Evolutionary conservation across 2,329 filamentous ascomycete species (phyloP), one percentile per base, ranked within the genome.

Genomic region (Oidium heveae): DNA sequence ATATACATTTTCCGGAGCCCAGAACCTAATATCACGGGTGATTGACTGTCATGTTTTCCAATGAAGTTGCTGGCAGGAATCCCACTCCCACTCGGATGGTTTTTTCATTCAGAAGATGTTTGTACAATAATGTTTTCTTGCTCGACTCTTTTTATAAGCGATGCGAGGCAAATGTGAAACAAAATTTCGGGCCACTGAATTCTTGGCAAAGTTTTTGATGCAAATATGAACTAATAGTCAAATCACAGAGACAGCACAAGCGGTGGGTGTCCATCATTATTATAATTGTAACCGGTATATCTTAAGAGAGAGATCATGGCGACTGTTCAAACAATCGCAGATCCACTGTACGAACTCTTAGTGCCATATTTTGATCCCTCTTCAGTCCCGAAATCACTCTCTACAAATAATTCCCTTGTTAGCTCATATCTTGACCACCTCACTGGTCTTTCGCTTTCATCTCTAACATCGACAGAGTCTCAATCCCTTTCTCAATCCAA

Each of bases 401-500:
- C 66, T 34, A 63, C 68, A 52, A 58, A 62, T 52, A 74, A 83
- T 64, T 66, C 72, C 10, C 69, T 72, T 39, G 77, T 77, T 12
- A 70, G 77, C 53, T 72, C 75, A 54, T 98, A 96, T 66, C 78
- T 96, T 50, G 74, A 78, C 57, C 78, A 33, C 32, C 73, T 96
- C 49, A 80, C 84, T 6, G 84, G 84, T 2, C 80, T 93, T 54
- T 79, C 85, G 13, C 74, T 93, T 53, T 73, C 79, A 24, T 77
- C 82, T 37, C 74, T 96, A 54, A 76, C 77, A 53, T 76, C 77
- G 24, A 80, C 76, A 7, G 91, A 98, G 67, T 81, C 83, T 0
- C 80, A 86, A 57, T 79, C 79, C 0, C 76, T 96, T n/a, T 72
- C 82, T 0, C 86, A 95, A 62, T 75, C 80, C 55, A 82, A 84